A percentile compares a stretch with the other conserved stretches of the same genome.
Evolutionary conservation across 352 stramenopile genomes (phyloP).

Genomic region (Aphanomyces stellatus): DNA sequence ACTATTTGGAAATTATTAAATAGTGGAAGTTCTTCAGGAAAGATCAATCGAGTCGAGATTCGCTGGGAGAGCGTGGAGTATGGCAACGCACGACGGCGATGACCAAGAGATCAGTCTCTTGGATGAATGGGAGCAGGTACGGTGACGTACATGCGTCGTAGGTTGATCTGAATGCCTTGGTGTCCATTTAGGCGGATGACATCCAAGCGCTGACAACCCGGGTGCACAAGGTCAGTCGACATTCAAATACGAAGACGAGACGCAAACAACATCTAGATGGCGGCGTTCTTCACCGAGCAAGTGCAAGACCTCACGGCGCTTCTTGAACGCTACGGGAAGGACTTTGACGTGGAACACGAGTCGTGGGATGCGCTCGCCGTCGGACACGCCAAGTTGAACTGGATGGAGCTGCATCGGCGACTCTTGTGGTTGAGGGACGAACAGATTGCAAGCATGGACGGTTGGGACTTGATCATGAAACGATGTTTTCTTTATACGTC

Average conservation of each 20-base stretch:
- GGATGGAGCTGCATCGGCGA: constrained; percentile 13
- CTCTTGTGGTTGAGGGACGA: constrained; percentile 10
- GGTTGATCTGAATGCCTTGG: no score
- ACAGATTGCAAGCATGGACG: background rate
- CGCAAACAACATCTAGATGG: background rate
- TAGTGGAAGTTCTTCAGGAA: no score
- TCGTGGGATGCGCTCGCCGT: background rate
- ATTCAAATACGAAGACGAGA: background rate
- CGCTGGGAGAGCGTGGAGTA: background rate
- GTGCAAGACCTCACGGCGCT: constrained; percentile 1
- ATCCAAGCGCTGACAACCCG: background rate
- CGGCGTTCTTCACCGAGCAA: constrained; percentile 5
- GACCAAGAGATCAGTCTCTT: constrained; percentile 1
- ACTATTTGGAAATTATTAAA: background rate
- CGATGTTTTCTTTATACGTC: no score
- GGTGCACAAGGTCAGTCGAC: background rate
- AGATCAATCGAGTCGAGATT: no score
- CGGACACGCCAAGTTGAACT: constrained; percentile 4
- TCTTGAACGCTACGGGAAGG: constrained; percentile 5
- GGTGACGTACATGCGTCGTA: no score
- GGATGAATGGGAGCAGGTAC: background rate
- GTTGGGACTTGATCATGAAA: no score
- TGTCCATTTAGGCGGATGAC: background rate
- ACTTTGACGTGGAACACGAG: background rate
- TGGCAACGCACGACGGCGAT: background rate